phyloP scores from a whole-genome alignment of 108 stramenopile species.

The Aurantiochytrium sp. region DNA sequence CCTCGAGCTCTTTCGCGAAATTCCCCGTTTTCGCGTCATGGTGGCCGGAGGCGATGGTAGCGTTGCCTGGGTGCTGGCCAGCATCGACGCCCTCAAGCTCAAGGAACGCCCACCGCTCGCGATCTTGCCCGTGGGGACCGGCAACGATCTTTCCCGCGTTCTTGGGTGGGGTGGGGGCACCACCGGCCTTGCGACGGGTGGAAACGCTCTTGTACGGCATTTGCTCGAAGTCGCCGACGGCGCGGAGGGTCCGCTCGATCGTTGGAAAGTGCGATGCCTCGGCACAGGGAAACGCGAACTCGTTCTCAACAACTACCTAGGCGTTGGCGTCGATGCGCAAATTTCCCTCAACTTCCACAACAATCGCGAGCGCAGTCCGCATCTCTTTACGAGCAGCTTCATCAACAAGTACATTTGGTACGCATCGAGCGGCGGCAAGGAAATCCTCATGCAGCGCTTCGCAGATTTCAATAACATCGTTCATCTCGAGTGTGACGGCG shows the following conservation, averaged over 20 bases:
- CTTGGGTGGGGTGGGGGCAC: slow-evolving; percentile 78
- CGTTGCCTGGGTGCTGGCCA: slow-evolving; percentile 77
- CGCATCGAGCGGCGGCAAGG: slow-evolving; percentile 73
- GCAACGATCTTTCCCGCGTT: slow-evolving; percentile 72
- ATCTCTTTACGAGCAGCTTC: slow-evolving; percentile 71
- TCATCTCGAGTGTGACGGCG: slow-evolving; percentile 69
- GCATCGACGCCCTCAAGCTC: slow-evolving; percentile 66
- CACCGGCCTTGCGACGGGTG: slow-evolving; percentile 51
- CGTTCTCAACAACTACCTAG: slow-evolving; percentile 73
- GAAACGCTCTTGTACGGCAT: slow-evolving; percentile 52
- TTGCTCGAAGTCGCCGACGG: slow-evolving; percentile 65
- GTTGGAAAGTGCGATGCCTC: slow-evolving; percentile 51
- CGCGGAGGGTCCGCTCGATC: slow-evolving; percentile 66
- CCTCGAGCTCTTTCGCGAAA: slow-evolving; percentile 60
- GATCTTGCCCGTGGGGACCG: slow-evolving; percentile 78
- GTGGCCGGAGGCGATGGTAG: slow-evolving; percentile 85
- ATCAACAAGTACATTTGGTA: slow-evolving; percentile 79
- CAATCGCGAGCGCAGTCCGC: slow-evolving; percentile 62
- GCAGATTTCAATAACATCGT: slow-evolving; percentile 65
- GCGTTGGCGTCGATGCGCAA: slow-evolving; percentile 80
- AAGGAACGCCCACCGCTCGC: slow-evolving; percentile 72
- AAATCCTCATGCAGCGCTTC: slow-evolving; percentile 62
- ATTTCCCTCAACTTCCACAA: slow-evolving; percentile 71
- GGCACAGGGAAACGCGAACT: slow-evolving; percentile 59
- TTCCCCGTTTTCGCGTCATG: slow-evolving; percentile 62